Evolutionary conservation across 2,329 filamentous ascomycete genomes (phyloP), one percentile per base, ranked within the genome.

Genomic region (Colletotrichum tanaceti): DNA sequence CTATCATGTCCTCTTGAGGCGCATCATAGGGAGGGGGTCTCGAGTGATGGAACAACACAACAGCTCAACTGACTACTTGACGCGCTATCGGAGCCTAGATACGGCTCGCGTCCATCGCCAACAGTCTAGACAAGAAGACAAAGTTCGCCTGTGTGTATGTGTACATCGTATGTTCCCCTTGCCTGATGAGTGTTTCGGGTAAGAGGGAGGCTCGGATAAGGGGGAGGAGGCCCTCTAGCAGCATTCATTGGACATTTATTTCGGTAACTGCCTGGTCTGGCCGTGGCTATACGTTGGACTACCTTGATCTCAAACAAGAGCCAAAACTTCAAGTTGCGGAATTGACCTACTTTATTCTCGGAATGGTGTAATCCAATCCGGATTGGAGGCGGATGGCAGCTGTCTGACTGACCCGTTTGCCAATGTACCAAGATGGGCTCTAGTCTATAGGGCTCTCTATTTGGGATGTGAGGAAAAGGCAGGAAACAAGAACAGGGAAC

Each of bases 41-140:
- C n/a, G n/a, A n/a, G 41, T 18, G 20, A 58, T 65, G 38, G 62
- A 68, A 39, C 54, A 39, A 50, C n/a, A 22, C 20, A n/a, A 44
- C 41, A 20, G 65, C 62, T 43, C 41, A 20, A 62, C 62, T 61
- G 62, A 68, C 55, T 65, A 68, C n/a, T n/a, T n/a, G n/a, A 68
- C 57, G 16, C 32, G 10, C 58, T 5, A 22, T 16, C 44, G 38
- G 22, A 41, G 47, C 18, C 32, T 43, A 47, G 20, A 20, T 44
- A 39, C 49, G 22, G 24, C 62, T 39, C 39, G 16, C 24, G 5
- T 35, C 52, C 39, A 47, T 38, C 52, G 28, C 44, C 20, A 24
- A 63, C 20, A 44, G n/a, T 13, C 41, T n/a, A 22, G 65, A 9
- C 52, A 22, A 10, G n/a, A 2, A 49, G 20, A 58, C 47, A 58